Evolutionary conservation across 306 rosid genomes (phyloP).

Genomic region (Trifolium fragiferum): DNA sequence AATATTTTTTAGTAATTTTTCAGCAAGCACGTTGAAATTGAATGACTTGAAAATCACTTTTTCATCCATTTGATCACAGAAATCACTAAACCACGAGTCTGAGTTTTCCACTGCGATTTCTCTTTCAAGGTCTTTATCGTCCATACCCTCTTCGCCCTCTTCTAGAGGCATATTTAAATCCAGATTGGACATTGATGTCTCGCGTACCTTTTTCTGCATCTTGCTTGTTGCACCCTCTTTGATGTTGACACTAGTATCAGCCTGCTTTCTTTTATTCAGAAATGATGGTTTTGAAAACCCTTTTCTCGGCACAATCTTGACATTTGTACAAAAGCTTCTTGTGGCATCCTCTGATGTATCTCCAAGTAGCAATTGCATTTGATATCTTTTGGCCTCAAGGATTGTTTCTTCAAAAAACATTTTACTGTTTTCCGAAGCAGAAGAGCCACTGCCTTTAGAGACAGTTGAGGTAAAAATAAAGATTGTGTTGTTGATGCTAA

Average conservation of each 20-base stretch:
- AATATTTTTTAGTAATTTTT: slow-evolving; percentile 51
- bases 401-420: slow-evolving; percentile 73
- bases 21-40: slow-evolving; percentile 66
- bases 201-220: slow-evolving; percentile 49
- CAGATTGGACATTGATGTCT: slow-evolving; percentile 63
- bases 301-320: slow-evolving; percentile 50
- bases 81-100: slow-evolving; percentile 68
- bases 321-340: slow-evolving; percentile 46
- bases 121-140: slow-evolving; percentile 50
- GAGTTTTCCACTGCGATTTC: slow-evolving; percentile 57
- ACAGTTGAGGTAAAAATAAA: slow-evolving; percentile 57
- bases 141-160: slow-evolving; percentile 51
- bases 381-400: slow-evolving; percentile 69
- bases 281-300: slow-evolving; percentile 44
- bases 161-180: slow-evolving; percentile 80
- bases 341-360: slow-evolving; percentile 48
- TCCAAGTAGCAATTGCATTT: slow-evolving; percentile 60
- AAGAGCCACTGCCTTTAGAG: slow-evolving; percentile 43
- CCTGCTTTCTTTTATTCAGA: slow-evolving; percentile 66
- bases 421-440: slow-evolving; percentile 26
- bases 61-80: slow-evolving; percentile 57
- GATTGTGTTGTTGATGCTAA: slow-evolving; percentile 61
- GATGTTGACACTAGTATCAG: slow-evolving; percentile 44
- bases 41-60: slow-evolving; percentile 67
- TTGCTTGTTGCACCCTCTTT: slow-evolving; percentile 40